Evolutionary conservation across 2,329 filamentous ascomycete species (phyloP).

Genomic region (Pseudocercospora fuligena): DNA sequence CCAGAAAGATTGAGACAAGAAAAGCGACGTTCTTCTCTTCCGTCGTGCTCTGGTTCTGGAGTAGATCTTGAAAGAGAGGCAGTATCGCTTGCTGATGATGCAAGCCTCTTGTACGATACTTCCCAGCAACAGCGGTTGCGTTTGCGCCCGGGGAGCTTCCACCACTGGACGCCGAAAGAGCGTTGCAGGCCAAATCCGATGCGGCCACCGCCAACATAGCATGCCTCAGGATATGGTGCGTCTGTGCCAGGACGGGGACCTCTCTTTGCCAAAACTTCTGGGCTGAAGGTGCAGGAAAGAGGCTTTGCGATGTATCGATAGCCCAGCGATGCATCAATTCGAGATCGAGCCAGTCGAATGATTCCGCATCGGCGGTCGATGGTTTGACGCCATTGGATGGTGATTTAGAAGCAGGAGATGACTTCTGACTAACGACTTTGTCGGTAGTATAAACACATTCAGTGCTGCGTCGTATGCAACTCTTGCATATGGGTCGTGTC

Average conservation of each 20-base stretch:
- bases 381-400: neutral
- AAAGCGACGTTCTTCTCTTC: slow-evolving; percentile 30
- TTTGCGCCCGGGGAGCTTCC: neutral
- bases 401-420: neutral
- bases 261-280: slow-evolving; percentile 7
- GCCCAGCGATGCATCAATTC: slow-evolving; percentile 8
- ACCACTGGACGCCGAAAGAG: slow-evolving; percentile 6
- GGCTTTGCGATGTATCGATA: neutral
- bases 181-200: slow-evolving; percentile 31
- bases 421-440: neutral
- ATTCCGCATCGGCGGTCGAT: neutral
- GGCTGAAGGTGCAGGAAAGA: neutral
- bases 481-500: slow-evolving; percentile 33
- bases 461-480: slow-evolving; percentile 35
- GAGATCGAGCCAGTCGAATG: slow-evolving; percentile 2
- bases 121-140: slow-evolving; percentile 14
- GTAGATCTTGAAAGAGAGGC: slow-evolving; percentile 32
- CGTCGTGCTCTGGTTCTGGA: slow-evolving; percentile 17
- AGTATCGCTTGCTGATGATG: slow-evolving; percentile 37
- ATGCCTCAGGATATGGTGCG: slow-evolving; percentile 33
- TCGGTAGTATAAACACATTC: slow-evolving; percentile 28
- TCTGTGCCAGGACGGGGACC: slow-evolving; percentile 28
- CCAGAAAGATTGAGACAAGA: slow-evolving; percentile 34
- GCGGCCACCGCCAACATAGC: slow-evolving; percentile 36
- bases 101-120: slow-evolving; percentile 34